phyloP scores from a whole-genome alignment of 441 rosid genomes.

The Populus hybrid region DNA sequence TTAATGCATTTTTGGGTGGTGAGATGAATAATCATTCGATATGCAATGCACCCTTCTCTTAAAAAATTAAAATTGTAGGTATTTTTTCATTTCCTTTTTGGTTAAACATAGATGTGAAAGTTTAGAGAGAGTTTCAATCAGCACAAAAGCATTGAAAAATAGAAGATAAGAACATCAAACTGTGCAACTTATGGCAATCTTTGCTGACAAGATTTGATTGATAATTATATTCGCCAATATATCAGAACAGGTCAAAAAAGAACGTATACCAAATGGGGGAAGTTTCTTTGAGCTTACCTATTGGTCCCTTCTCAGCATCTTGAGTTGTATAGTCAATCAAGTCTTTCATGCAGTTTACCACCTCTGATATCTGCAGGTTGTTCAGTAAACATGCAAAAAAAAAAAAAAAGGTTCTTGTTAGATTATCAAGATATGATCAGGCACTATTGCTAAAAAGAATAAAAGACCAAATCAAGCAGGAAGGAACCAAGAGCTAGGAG shows the following conservation, averaged over 20 bases:
- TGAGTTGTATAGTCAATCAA: constrained; percentile 84
- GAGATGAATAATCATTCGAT: not conserved
- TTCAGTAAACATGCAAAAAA: not conserved
- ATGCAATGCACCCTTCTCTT: not conserved
- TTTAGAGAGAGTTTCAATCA: not conserved
- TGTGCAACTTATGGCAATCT: not conserved
- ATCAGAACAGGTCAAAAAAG: not conserved
- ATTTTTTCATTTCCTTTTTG: not conserved
- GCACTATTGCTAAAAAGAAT: not conserved
- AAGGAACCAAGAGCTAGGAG: not conserved
- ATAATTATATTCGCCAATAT: not conserved
- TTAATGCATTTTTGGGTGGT: not conserved
- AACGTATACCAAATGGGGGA: not conserved
- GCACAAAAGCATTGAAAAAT: not conserved
- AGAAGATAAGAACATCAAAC: not conserved
- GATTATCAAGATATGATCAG: not conserved
- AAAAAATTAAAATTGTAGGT: not conserved
- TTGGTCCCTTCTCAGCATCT: constrained; percentile 88
- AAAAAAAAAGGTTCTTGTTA: not conserved
- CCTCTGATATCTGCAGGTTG: constrained; percentile 88
- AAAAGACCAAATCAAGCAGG: not conserved
- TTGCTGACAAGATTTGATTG: not conserved
- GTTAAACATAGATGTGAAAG: not conserved
- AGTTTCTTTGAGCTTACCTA: constrained; percentile 55
- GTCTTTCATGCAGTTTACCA: constrained; percentile 98